phyloP scores from a whole-genome alignment of 305 asterid species.

The Fraxinus xanthoxyloides region DNA sequence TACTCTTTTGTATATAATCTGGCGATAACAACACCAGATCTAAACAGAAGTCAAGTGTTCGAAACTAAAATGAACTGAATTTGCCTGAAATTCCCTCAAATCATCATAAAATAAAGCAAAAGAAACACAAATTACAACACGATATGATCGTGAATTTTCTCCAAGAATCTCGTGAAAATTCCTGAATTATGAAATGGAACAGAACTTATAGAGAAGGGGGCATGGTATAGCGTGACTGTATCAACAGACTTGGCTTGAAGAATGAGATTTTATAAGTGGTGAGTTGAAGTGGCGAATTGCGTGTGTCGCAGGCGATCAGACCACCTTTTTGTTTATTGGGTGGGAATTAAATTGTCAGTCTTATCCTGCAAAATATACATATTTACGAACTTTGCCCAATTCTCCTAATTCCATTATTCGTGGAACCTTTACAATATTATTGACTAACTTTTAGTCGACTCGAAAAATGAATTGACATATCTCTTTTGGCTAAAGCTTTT shows the following conservation, averaged over 20 bases:
- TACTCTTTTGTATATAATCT: conserved; percentile 3
- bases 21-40: conserved; percentile 24
- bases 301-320: conserved; percentile 31
- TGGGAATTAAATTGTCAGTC: background rate
- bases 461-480: background rate
- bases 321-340: background rate
- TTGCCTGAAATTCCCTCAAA: conserved; percentile 26
- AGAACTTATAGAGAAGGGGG: background rate
- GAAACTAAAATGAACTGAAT: background rate
- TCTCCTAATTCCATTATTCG: background rate
- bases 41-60: conserved; percentile 1
- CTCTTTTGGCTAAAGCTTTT: background rate
- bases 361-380: background rate
- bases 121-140: conserved; percentile 21
- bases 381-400: background rate
- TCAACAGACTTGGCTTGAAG: conserved; percentile 18
- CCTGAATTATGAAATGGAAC: conserved; percentile 8
- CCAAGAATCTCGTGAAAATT: conserved; percentile 26
- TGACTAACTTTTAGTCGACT: background rate
- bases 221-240: background rate
- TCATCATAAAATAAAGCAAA: conserved; percentile 21
- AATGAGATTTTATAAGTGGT: conserved; percentile 31
- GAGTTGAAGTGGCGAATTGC: conserved; percentile 31
- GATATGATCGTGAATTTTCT: conserved; percentile 13
- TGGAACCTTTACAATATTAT: background rate